Conservation (phyloP, 2,329 filamentous ascomycete genomes). For the Penicillium digitatum region DNA sequence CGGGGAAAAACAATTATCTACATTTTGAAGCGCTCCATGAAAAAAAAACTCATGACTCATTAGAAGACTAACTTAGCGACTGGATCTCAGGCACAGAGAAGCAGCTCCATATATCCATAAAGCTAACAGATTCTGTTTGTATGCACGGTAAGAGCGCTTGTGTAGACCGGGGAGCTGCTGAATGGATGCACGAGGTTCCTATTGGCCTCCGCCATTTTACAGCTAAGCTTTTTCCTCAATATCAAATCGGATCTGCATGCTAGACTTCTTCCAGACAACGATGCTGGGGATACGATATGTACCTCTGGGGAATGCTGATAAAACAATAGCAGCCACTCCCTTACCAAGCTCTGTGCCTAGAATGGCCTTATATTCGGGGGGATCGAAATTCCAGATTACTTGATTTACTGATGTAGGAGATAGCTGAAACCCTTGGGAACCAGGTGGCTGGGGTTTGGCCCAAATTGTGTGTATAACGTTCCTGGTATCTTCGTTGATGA, state of each 20-base stretch:
- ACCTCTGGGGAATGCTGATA: background rate
- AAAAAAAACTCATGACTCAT: too few species aligned
- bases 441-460: background rate
- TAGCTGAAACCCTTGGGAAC: background rate
- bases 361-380: background rate
- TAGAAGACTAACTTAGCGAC: too few species aligned
- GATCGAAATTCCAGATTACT: background rate
- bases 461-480: background rate
- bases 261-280: background rate
- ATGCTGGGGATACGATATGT: background rate
- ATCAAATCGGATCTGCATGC: background rate
- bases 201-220: background rate
- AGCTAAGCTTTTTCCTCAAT: background rate
- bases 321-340: background rate
- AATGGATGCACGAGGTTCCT: too few species aligned
- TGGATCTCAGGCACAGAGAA: too few species aligned
- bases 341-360: conserved; percentile 3
- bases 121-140: too few species aligned
- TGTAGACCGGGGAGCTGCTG: too few species aligned
- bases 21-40: too few species aligned
- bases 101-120: too few species aligned
- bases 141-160: too few species aligned
- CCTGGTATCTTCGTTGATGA: background rate
- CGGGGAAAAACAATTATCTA: too few species aligned
- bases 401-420: background rate